Base-by-base conservation (phyloP, 345 rosid genomes). In the Salix purpurea region DNA sequence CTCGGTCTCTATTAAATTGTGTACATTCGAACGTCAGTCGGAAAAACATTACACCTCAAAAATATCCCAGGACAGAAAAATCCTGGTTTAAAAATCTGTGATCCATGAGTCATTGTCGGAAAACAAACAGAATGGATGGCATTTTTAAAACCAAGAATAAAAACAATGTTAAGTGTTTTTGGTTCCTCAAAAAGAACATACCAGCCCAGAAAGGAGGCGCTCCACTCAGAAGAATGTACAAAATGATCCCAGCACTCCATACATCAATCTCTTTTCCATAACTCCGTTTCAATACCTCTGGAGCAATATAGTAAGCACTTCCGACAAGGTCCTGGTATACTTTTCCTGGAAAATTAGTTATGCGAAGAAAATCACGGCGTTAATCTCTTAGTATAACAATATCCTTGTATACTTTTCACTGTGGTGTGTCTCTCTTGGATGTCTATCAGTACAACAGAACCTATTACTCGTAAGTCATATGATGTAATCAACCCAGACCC, bases 201-300 rank as follows among this genome's bases (percentile, higher is more conserved):
- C 84, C 84, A 14, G 69, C 84, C 78, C 76, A 81, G 46, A 77
- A 81, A 69, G 84, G 84, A 77, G 84, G 81, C 8, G 65, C 75
- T 16, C 84, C 84, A 34, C 81, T 50, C 11, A 81, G 72, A 70
- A 81, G 84, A 34, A 81, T 81, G 28, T 77, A 81, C 15, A 81
- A 46, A 48, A 81, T 81, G 72, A 81, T 58, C 24, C 84, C 84
- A 32, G 84, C 84, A 70, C 84, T 81, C 84, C 84, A 81, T 9
- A 81, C 73, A 74, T 81, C 84, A 4, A 77, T 77, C 81, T 81
- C 84, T 64, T 77, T 81, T 3, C 84, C 84, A 26, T 81, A 81
- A 42, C 68, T 77, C 14, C 56, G 44, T 54, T 18, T 74, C 69
- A 81, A 70, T 34, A 81, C 84, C 75, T 81, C 84, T 18, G 84